Conservation (phyloP, 495 filamentous ascomycete genomes). For the Tetracladium setigerum region DNA sequence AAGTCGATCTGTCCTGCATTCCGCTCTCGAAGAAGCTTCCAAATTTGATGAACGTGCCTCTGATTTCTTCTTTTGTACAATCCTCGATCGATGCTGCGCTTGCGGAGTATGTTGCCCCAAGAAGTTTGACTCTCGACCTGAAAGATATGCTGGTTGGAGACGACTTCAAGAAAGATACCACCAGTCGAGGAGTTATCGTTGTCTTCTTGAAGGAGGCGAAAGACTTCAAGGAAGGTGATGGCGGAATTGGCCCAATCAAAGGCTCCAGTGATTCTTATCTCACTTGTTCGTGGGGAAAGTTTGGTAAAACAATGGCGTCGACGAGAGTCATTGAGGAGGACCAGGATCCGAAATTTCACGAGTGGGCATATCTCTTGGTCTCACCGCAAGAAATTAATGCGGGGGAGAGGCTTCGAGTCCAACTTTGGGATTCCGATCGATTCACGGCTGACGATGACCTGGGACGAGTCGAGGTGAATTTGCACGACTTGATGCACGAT, state of each 20-base stretch:
- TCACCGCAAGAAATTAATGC: conserved; percentile 64
- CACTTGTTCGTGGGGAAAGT: conserved; percentile 66
- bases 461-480: conserved; percentile 56
- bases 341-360: conserved; percentile 60
- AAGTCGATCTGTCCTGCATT: conserved; percentile 59
- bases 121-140: conserved; percentile 61
- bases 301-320: conserved; percentile 57
- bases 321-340: conserved; percentile 56
- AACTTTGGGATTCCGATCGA: conserved; percentile 67
- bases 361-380: conserved; percentile 57
- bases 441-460: conserved; percentile 66
- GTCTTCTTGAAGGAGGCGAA: conserved; percentile 54
- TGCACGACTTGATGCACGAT: conserved; percentile 55
- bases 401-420: conserved; percentile 56
- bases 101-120: conserved; percentile 65
- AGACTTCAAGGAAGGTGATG: conserved; percentile 62
- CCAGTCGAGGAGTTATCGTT: conserved; percentile 53
- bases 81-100: conserved; percentile 63
- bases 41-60: conserved; percentile 63
- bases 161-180: conserved; percentile 68
- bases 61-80: conserved; percentile 67
- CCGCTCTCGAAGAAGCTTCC: conserved; percentile 57
- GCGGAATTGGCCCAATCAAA: conserved; percentile 42
- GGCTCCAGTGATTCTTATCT: conserved; percentile 64
- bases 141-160: conserved; percentile 70